phyloP scores from a whole-genome alignment of 2,329 filamentous ascomycete species.

The Paracamarosporium sp. region DNA sequence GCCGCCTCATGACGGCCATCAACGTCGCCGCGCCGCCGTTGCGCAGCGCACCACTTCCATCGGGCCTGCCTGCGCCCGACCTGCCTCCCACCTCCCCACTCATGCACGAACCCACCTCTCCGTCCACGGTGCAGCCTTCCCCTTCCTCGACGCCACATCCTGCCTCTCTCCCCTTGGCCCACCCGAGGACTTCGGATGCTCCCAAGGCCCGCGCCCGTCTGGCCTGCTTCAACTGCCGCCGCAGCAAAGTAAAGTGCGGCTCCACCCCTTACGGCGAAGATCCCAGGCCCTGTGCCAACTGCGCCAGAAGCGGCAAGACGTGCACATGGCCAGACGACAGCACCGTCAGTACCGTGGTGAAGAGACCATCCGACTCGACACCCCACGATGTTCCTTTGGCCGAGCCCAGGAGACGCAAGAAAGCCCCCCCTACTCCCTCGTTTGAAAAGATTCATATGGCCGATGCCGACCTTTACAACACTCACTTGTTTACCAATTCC shows the following conservation, averaged over 20 bases:
- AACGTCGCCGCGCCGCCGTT: slow-evolving; percentile 33
- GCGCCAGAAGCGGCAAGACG: slow-evolving; percentile 72
- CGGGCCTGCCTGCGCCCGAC: slow-evolving; percentile 25
- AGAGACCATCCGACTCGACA: slow-evolving; percentile 44
- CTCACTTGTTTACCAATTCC: slow-evolving; percentile 66
- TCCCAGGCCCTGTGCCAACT: slow-evolving; percentile 75
- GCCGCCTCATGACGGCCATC: not conserved
- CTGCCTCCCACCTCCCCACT: slow-evolving; percentile 22
- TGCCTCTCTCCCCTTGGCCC: slow-evolving; percentile 19
- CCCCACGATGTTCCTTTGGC: not conserved
- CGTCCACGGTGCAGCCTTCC: slow-evolving; percentile 37
- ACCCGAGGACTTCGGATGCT: slow-evolving; percentile 19
- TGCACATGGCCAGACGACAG: slow-evolving; percentile 66
- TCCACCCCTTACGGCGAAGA: slow-evolving; percentile 67
- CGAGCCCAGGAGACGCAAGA: slow-evolving; percentile 41
- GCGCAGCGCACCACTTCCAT: slow-evolving; percentile 19
- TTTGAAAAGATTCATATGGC: slow-evolving; percentile 53
- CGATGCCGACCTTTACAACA: slow-evolving; percentile 66
- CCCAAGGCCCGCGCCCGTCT: slow-evolving; percentile 70
- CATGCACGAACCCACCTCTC: slow-evolving; percentile 23
- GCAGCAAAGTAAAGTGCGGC: slow-evolving; percentile 87
- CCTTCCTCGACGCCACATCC: slow-evolving; percentile 33
- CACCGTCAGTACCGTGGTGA: slow-evolving; percentile 34
- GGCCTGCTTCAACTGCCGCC: slow-evolving; percentile 78
- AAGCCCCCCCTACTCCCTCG: slow-evolving; percentile 46